A percentile compares a stretch with the other conserved stretches of the same genome.
These are phyloP conservation scores for Guyanaporus albipodus DNA, from an alignment of 768 basidiomycete species.

Conservation along the genomic window DNA sequence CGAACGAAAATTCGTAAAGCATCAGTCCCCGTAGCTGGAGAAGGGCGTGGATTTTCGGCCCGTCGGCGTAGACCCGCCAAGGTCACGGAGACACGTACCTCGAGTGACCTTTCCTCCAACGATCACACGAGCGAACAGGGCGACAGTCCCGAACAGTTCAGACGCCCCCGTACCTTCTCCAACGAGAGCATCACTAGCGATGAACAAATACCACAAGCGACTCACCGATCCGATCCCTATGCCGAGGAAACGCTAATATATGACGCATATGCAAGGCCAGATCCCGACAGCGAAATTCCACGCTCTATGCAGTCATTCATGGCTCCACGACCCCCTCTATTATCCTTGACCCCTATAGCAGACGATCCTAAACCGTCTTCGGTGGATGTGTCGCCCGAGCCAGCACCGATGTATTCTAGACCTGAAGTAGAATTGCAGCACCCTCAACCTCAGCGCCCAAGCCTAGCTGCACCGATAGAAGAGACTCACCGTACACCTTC, in stretches of 20 bases:
- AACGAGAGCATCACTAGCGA: slow-evolving; percentile 36
- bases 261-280: slow-evolving; percentile 70
- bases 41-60: slow-evolving; percentile 73
- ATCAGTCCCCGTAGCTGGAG: slow-evolving; percentile 68
- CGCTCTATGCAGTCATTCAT: slow-evolving; percentile 20
- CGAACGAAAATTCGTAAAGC: slow-evolving; percentile 95
- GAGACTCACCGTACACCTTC: slow-evolving; percentile 58
- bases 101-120: slow-evolving; percentile 63
- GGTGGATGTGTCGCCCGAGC: slow-evolving; percentile 14
- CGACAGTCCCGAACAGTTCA: slow-evolving; percentile 42
- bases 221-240: slow-evolving; percentile 63
- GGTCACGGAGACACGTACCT: slow-evolving; percentile 48
- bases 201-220: slow-evolving; percentile 38
- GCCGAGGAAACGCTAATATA: slow-evolving; percentile 81
- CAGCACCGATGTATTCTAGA: slow-evolving; percentile 32
- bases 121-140: slow-evolving; percentile 56
- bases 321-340: slow-evolving; percentile 16
- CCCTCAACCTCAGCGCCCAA: slow-evolving; percentile 58
- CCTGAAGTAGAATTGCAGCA: slow-evolving; percentile 52
- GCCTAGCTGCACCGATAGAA: slow-evolving; percentile 29
- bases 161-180: slow-evolving; percentile 35
- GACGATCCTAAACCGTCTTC: slow-evolving; percentile 10
- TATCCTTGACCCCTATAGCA: slow-evolving; percentile 24
- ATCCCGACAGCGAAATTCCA: slow-evolving; percentile 41
- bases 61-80: slow-evolving; percentile 28